Conservation (phyloP, 176 grass and related monocot genomes). For the Poa annua region DNA sequence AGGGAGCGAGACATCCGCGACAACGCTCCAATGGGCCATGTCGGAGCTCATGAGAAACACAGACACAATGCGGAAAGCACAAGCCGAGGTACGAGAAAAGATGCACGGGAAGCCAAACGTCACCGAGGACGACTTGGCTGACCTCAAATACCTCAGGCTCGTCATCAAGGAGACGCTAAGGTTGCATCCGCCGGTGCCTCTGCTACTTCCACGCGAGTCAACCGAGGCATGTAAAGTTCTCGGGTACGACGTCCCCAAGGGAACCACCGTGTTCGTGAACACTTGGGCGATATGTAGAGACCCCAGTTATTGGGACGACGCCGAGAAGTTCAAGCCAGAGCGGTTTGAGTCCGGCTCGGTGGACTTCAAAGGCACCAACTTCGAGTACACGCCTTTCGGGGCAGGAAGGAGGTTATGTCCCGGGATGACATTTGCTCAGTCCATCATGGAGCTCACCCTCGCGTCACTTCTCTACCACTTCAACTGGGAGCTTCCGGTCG, state of each 20-base stretch:
- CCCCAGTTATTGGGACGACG: neutral
- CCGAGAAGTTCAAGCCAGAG: constrained; percentile 25
- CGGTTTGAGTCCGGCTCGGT: neutral
- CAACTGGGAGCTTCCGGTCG: neutral
- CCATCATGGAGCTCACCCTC: neutral
- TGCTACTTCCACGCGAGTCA: constrained; percentile 31
- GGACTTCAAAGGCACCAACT: neutral
- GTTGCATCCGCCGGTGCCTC: constrained; percentile 34
- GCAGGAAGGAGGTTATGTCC: neutral
- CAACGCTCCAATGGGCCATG: constrained; percentile 51
- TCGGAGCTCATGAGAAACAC: constrained; percentile 50
- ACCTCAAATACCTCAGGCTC: constrained; percentile 42
- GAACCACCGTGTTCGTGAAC: neutral
- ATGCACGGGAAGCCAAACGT: constrained; percentile 22
- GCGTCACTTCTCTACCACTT: neutral
- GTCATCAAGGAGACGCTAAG: constrained; percentile 57
- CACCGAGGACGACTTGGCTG: constrained; percentile 42
- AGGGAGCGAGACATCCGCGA: constrained; percentile 39
- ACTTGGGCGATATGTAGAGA: neutral
- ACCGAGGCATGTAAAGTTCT: constrained; percentile 29
- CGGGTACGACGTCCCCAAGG: constrained; percentile 46
- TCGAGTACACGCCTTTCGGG: neutral
- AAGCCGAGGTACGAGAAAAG: constrained; percentile 23
- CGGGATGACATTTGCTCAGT: neutral
- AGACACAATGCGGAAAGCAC: neutral